Evolutionary conservation across 495 filamentous ascomycete species (phyloP), one percentile per base, ranked within the genome.

Genomic region (Immersiella caudata): DNA sequence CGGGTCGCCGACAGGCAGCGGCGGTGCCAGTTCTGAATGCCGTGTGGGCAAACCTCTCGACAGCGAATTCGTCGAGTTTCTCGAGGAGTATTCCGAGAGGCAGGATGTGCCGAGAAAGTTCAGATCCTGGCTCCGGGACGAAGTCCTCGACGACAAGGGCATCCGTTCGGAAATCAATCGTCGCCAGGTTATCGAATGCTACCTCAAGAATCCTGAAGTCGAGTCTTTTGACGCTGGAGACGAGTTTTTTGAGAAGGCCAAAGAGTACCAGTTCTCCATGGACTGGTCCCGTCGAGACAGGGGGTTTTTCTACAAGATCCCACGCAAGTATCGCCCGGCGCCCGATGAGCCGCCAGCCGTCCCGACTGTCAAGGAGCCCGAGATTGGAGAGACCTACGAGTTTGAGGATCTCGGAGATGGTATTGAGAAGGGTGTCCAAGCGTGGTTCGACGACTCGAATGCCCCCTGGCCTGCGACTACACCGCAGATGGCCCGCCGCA

Each of bases 201-300:
- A 59, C 57, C 57, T 59, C 18, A 25, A 26, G 18, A 59, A 59
- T 25, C 57, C 57, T 0, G 26, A 33, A 7, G 27, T 59, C 57
- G 20, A n/a, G 3, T 3, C 20, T 0, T 33, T 18, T 21, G 52
- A 22, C 20, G 22, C 27, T 27, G 36, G 18, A 58, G 65, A 33
- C 2, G 27, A 12, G 0, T 68, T 73, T 21, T 24, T 71, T 2
- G 8, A 59, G 1, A 68, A 66, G 35, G 54, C 71, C 21, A 40
- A 60, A 25, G 35, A 55, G 5, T 73, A 73, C 33, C 26, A 21
- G 18, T 33, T 59, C 26, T 29, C 12, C 7, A 21, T n/a, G 22
- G 21, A 27, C 26, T 59, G 57, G 57, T 7, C 7, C 18, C 20
- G 4, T 20, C 27, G 26, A 8, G 40, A 46, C 40, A 18, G 2